phyloP scores from a whole-genome alignment of 2,329 filamentous ascomycete species.

The Hypoxylon sp. region DNA sequence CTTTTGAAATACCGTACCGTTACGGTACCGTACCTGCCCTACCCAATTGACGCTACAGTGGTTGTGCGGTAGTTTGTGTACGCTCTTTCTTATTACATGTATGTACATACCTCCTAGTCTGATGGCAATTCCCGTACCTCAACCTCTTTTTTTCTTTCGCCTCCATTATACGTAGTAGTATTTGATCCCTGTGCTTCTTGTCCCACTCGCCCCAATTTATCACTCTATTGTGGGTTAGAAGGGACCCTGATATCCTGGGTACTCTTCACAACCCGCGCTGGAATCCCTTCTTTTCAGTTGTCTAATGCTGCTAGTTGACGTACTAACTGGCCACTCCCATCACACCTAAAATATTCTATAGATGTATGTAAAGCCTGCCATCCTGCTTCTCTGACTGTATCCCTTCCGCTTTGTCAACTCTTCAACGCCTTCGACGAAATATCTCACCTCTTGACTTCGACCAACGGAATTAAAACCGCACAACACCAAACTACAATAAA shows the following conservation, averaged over 20 bases:
- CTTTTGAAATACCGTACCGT: constrained; percentile 35
- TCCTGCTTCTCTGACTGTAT: constrained; percentile 38
- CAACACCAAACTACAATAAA: constrained; percentile 3
- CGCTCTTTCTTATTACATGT: constrained; percentile 33
- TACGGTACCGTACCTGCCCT: constrained; percentile 25
- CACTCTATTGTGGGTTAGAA: constrained; percentile 48
- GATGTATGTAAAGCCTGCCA: constrained; percentile 47
- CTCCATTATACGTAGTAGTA: constrained; percentile 41
- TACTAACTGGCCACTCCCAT: constrained; percentile 52
- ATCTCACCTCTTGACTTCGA: constrained; percentile 37
- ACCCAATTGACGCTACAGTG: constrained; percentile 26
- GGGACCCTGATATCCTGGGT: constrained; percentile 50
- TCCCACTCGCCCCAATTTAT: constrained; percentile 48
- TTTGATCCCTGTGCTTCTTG: constrained; percentile 48
- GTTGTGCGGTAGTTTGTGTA: constrained; percentile 25
- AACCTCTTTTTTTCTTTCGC: constrained; percentile 33
- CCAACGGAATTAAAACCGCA: constrained; percentile 4
- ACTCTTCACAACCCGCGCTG: constrained; percentile 43
- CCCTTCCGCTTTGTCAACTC: constrained; percentile 30
- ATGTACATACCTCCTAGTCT: constrained; percentile 25
- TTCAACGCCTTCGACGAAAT: constrained; percentile 29
- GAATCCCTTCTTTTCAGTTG: constrained; percentile 45
- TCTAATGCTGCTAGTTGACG: constrained; percentile 54
- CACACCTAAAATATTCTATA: constrained; percentile 49
- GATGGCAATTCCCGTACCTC: constrained; percentile 43